phyloP scores from a whole-genome alignment of 495 filamentous ascomycete genomes.

The Choiromyces venosus region DNA sequence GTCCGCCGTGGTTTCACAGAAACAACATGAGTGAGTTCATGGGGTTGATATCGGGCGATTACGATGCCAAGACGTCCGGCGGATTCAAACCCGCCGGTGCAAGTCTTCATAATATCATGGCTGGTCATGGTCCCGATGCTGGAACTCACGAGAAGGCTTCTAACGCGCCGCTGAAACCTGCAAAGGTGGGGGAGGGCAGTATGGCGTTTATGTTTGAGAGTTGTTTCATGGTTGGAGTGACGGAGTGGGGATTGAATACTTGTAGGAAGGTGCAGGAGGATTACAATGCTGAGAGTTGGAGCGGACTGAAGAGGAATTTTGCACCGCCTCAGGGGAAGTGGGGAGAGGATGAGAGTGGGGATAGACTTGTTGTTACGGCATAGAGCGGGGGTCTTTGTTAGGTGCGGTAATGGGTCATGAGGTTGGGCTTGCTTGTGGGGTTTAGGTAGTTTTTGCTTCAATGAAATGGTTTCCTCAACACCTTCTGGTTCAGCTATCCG shows the following conservation, averaged over 20 bases:
- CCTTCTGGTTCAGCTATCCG: not conserved
- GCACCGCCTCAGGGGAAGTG: constrained; percentile 50
- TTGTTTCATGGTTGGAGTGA: constrained; percentile 80
- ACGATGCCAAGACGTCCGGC: constrained; percentile 56
- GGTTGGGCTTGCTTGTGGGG: not conserved
- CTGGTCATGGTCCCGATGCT: constrained; percentile 57
- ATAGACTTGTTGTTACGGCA: not conserved
- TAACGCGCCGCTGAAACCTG: constrained; percentile 50
- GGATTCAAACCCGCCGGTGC: constrained; percentile 57
- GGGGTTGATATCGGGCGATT: constrained; percentile 67
- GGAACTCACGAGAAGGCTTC: constrained; percentile 63
- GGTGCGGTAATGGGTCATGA: not conserved
- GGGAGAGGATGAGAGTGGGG: constrained; percentile 5
- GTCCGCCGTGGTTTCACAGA: constrained; percentile 77
- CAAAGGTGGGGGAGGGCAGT: constrained; percentile 54
- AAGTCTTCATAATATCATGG: constrained; percentile 56
- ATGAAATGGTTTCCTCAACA: not conserved
- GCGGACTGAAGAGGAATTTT: constrained; percentile 71
- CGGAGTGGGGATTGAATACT: constrained; percentile 79
- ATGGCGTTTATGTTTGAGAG: constrained; percentile 67
- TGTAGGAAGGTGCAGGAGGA: constrained; percentile 78
- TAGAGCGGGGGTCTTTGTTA: not conserved
- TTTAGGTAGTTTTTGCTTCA: not conserved
- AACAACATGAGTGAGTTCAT: constrained; percentile 85
- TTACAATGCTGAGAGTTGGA: constrained; percentile 85